These are phyloP conservation scores for Dioszegia hungarica DNA, from an alignment of 768 basidiomycete genomes.

Conservation along the genomic window DNA sequence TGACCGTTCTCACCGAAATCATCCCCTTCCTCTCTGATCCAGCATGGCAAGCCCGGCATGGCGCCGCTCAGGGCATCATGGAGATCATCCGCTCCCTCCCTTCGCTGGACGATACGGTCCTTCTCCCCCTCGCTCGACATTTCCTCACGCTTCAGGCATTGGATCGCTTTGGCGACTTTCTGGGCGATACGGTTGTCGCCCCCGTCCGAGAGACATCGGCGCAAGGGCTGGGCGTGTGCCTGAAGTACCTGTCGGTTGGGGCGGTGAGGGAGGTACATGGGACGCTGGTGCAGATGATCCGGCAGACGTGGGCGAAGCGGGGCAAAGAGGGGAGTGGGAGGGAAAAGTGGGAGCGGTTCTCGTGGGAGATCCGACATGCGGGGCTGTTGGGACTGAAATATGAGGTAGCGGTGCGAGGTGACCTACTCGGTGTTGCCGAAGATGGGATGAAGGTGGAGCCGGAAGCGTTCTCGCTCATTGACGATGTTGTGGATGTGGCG, in stretches of 20 bases:
- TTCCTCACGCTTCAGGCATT: conserved; percentile 84
- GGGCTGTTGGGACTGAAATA: conserved; percentile 95
- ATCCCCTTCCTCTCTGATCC: conserved; percentile 75
- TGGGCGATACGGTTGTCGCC: conserved; percentile 93
- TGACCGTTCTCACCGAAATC: conserved; percentile 67
- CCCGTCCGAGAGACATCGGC: conserved; percentile 95
- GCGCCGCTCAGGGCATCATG: conserved; percentile 82
- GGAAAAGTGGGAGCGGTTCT: conserved; percentile 53
- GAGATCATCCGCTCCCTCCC: conserved; percentile 60
- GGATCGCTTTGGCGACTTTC: conserved; percentile 97
- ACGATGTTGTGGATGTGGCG: conserved; percentile 82
- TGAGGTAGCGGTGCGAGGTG: conserved; percentile 87
- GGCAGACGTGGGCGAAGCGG: conserved; percentile 64
- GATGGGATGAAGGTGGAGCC: conserved; percentile 31
- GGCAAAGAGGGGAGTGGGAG: conserved; percentile 30
- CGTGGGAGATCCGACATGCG: conserved; percentile 98
- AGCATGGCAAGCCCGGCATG: conserved; percentile 90
- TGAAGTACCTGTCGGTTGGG: conserved; percentile 78
- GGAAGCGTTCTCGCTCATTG: conserved; percentile 53
- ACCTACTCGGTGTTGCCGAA: conserved; percentile 59
- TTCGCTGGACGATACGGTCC: conserved; percentile 7
- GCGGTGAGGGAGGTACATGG: conserved; percentile 75
- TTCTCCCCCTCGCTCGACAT: conserved; percentile 63
- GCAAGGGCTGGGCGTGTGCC: conserved; percentile 82
- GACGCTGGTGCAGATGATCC: conserved; percentile 86